phyloP scores from a whole-genome alignment of 805 yeast genomes.

The Starmerella bombi region DNA sequence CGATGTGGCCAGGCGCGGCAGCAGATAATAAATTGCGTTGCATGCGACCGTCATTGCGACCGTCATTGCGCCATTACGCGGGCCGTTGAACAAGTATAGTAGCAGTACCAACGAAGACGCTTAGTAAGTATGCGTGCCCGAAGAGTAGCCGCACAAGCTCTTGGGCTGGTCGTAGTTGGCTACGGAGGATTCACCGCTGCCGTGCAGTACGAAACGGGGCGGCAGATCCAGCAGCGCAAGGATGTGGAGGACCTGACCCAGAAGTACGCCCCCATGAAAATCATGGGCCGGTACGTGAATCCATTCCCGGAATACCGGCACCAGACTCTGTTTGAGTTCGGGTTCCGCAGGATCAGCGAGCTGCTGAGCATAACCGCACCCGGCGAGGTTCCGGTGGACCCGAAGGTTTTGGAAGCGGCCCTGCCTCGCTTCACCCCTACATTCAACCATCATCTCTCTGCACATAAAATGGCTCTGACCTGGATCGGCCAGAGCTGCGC shows the following conservation, averaged over 20 bases:
- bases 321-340: conserved; percentile 78
- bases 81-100: too few relatives aligned
- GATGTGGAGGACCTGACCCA: conserved; percentile 13
- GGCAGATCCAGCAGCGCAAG: conserved; percentile 16
- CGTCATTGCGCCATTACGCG: too few relatives aligned
- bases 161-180: conserved; percentile 13
- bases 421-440: conserved; percentile 54
- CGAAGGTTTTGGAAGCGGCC: conserved; percentile 36
- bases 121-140: too few relatives aligned
- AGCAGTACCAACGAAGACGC: too few relatives aligned
- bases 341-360: conserved; percentile 59
- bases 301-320: conserved; percentile 85
- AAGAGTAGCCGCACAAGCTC: conserved; percentile 1
- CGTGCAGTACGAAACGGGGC: conserved; percentile 12
- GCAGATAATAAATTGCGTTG: too few relatives aligned
- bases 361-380: conserved; percentile 46
- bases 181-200: conserved; percentile 18
- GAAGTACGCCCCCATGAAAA: conserved; percentile 20
- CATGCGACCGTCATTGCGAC: too few relatives aligned
- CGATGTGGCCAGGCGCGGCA: too few relatives aligned
- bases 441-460: conserved; percentile 15
- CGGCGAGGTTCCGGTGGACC: conserved; percentile 44
- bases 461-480: conserved; percentile 42
- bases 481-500: conserved; percentile 94
- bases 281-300: conserved; percentile 64